Percentiles rank a stretch among this genome's conserved stretches.
Evolutionary conservation across 108 stramenopile genomes (phyloP).

Genomic region (Schizochytrium sp.): DNA sequence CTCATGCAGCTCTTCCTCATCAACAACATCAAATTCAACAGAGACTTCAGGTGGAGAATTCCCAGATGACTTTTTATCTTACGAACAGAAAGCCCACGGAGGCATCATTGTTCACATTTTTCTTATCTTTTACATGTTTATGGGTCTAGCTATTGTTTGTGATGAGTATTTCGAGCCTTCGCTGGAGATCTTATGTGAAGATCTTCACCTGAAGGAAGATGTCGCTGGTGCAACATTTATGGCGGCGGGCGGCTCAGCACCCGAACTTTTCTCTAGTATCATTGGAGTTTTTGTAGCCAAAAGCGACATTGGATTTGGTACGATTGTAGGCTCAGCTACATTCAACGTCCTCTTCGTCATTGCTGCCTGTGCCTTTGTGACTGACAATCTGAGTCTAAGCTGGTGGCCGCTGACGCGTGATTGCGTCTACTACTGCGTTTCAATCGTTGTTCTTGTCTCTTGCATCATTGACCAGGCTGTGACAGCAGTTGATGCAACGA

Average conservation of each 20-base stretch:
- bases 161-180: constrained; percentile 71
- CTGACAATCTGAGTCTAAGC: constrained; percentile 62
- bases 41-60: not conserved
- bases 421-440: constrained; percentile 68
- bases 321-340: constrained; percentile 79
- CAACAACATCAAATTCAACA: not conserved
- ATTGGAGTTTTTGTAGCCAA: constrained; percentile 70
- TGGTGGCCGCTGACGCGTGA: constrained; percentile 73
- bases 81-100: not conserved
- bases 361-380: constrained; percentile 71
- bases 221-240: constrained; percentile 73
- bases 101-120: constrained; percentile 59
- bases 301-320: constrained; percentile 76
- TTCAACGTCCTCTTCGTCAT: constrained; percentile 82
- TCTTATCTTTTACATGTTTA: constrained; percentile 69
- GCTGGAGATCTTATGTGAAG: constrained; percentile 63
- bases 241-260: constrained; percentile 75
- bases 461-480: constrained; percentile 62
- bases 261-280: constrained; percentile 73
- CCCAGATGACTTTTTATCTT: not conserved
- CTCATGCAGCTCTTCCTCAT: constrained; percentile 12
- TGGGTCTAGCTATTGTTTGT: constrained; percentile 67
- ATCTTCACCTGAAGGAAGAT: constrained; percentile 53
- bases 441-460: constrained; percentile 50
- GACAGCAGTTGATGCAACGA: constrained; percentile 59